Evolutionary conservation across 2,329 filamentous ascomycete species (phyloP).

Genomic region (Pleoardoris graminearum): DNA sequence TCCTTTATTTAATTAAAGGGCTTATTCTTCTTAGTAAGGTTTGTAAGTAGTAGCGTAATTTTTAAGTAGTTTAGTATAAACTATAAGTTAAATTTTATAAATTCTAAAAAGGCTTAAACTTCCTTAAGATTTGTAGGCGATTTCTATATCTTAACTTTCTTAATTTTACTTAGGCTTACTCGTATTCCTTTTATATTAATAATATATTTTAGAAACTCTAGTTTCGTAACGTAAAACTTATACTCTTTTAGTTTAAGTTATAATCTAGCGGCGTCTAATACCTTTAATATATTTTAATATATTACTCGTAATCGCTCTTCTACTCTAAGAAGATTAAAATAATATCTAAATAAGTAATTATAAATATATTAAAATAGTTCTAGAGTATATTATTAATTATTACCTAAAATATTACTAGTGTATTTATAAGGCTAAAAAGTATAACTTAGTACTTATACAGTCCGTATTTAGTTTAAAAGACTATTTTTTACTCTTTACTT

Average conservation of each 20-base stretch:
- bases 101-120: neutral
- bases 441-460: neutral
- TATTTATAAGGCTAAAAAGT: neutral
- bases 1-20: too few relatives aligned
- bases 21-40: neutral
- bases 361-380: neutral
- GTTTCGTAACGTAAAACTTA: neutral
- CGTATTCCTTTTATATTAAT: neutral
- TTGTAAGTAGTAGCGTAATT: neutral
- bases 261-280: neutral
- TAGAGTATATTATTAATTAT: neutral
- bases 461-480: neutral
- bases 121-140: neutral
- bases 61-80: slow-evolving; percentile 1
- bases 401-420: neutral
- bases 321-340: neutral
- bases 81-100: slow-evolving; percentile 4
- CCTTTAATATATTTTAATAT: neutral
- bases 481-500: neutral
- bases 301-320: neutral
- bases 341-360: neutral
- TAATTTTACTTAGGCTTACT: too few relatives aligned
- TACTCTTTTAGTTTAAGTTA: neutral
- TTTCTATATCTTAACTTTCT: too few relatives aligned
- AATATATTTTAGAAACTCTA: neutral